A percentile compares a stretch with the other conserved stretches of the same genome.
These are phyloP conservation scores for Trichoderma sp. DNA, from an alignment of 2,329 filamentous ascomycete genomes.

Conservation along the genomic window DNA sequence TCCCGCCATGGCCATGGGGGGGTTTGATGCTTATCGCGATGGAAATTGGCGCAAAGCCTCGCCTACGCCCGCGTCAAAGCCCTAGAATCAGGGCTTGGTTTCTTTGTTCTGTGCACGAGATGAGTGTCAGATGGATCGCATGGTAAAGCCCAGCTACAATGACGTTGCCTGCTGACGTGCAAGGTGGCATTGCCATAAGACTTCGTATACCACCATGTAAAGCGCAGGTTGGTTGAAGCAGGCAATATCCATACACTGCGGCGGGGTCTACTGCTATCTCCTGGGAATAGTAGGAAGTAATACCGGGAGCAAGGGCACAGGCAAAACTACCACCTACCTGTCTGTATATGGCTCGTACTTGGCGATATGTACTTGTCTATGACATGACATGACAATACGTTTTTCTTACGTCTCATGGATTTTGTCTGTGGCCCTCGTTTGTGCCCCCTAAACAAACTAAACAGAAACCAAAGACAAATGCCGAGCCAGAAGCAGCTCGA, in stretches of 20 bases:
- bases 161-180: not conserved
- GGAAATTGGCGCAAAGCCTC: conserved; percentile 15
- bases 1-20: not conserved
- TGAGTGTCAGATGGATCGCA: not conserved
- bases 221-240: not conserved
- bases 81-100: conserved; percentile 18
- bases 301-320: not conserved
- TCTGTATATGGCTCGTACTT: not conserved
- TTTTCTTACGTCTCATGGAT: not conserved
- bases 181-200: not conserved
- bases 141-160: not conserved
- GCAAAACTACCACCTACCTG: not conserved
- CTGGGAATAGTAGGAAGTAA: not conserved
- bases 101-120: not conserved
- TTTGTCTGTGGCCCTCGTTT: not conserved
- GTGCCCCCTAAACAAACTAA: not conserved
- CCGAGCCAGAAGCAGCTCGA: not conserved
- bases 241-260: not conserved
- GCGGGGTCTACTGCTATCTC: not conserved
- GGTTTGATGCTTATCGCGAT: conserved; percentile 7
- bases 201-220: not conserved
- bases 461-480: not conserved
- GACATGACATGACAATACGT: not conserved
- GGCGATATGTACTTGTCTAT: not conserved
- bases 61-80: conserved; percentile 11